phyloP scores from a whole-genome alignment of 768 basidiomycete species.

The Asterophora lycoperdoides region DNA sequence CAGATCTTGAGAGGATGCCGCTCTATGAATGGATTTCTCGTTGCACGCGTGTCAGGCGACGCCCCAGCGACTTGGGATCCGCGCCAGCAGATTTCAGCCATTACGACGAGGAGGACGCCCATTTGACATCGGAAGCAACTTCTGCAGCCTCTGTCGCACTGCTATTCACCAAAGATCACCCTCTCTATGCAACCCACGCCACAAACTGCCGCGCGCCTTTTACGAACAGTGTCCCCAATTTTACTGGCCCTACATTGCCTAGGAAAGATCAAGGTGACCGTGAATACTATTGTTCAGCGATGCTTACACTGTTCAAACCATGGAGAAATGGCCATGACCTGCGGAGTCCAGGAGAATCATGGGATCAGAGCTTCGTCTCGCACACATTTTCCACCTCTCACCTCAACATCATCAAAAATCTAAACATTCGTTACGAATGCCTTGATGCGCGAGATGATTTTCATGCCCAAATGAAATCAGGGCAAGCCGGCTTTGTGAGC shows the following conservation, averaged over 20 bases:
- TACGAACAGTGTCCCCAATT: too few relatives aligned
- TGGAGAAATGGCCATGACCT: conserved; percentile 25
- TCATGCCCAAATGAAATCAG: conserved; percentile 11
- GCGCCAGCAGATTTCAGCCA: too few relatives aligned
- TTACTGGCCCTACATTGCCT: too few relatives aligned
- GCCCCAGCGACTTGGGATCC: neutral
- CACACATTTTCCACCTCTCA: conserved; percentile 13
- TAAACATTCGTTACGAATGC: conserved; percentile 29
- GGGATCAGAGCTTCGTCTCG: conserved; percentile 20
- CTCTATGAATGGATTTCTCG: conserved; percentile 28
- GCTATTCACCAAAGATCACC: neutral
- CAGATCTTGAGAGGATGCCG: conserved; percentile 12
- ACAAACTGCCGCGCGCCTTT: conserved; percentile 2
- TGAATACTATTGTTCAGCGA: too few relatives aligned
- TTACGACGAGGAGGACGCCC: too few relatives aligned
- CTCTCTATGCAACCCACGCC: conserved; percentile 1
- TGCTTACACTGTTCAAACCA: conserved; percentile 18
- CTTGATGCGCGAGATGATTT: conserved; percentile 28
- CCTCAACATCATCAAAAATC: conserved; percentile 21
- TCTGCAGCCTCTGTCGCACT: too few relatives aligned
- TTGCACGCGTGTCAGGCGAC: conserved; percentile 12
- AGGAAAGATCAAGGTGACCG: too few relatives aligned
- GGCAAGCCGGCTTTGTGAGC: too few relatives aligned
- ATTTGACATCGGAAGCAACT: too few relatives aligned
- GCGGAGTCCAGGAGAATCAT: conserved; percentile 12